A percentile compares a stretch with the other conserved stretches of the same genome.
phyloP scores from a whole-genome alignment of 176 grass and related monocot species.

The Saccharum spontaneum region DNA sequence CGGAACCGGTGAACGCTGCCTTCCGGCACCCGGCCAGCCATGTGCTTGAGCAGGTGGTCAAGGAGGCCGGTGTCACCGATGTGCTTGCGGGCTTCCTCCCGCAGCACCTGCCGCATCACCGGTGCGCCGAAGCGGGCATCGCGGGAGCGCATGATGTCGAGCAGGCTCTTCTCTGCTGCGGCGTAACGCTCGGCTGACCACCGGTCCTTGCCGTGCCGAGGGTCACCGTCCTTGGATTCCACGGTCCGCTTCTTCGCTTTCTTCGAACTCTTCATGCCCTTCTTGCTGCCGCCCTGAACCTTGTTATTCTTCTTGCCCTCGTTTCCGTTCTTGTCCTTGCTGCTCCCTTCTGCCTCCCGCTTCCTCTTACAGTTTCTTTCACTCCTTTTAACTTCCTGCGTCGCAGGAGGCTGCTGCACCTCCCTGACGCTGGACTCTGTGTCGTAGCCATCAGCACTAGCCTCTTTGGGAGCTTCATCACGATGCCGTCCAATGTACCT shows the following conservation, averaged over 20 bases:
- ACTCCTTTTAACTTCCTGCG: constrained; percentile 26
- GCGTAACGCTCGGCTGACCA: constrained; percentile 76
- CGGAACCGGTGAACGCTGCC: constrained; percentile 66
- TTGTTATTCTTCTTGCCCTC: constrained; percentile 34
- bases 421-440: constrained; percentile 43
- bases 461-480: constrained; percentile 39
- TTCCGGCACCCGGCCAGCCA: constrained; percentile 62
- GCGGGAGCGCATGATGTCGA: constrained; percentile 64
- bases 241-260: constrained; percentile 48
- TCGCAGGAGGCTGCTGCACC: constrained; percentile 15
- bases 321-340: constrained; percentile 22
- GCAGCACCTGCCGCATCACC: constrained; percentile 65
- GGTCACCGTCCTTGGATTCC: constrained; percentile 44
- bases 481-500: constrained; percentile 68
- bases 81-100: constrained; percentile 77
- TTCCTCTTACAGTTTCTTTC: constrained; percentile 45
- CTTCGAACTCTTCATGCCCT: constrained; percentile 25
- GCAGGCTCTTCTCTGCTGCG: constrained; percentile 61
- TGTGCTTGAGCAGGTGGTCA: constrained; percentile 91
- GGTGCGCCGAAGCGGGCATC: constrained; percentile 49
- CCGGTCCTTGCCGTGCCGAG: constrained; percentile 60
- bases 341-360: constrained; percentile 24
- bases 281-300: constrained; percentile 10
- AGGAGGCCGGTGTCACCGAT: constrained; percentile 94
- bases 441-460: constrained; percentile 30